These are phyloP conservation scores for Candida silvatica DNA, from an alignment of 805 yeast species.

Conservation along the genomic window DNA sequence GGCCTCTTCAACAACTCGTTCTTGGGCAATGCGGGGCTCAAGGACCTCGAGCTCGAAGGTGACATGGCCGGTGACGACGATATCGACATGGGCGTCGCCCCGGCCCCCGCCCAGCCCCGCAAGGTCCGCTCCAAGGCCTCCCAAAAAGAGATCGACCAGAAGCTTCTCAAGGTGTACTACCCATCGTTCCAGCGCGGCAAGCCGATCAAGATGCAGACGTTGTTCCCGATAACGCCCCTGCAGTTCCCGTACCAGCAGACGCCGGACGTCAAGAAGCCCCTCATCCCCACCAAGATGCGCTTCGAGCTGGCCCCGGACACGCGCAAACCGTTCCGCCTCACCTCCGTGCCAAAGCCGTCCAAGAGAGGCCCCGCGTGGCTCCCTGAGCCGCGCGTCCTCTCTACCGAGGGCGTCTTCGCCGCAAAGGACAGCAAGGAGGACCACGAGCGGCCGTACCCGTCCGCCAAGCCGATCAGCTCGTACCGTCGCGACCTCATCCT, in stretches of 20 bases:
- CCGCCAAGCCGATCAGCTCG: slow-evolving; percentile 22
- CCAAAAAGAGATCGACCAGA: slow-evolving; percentile 25
- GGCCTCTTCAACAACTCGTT: slow-evolving; percentile 26
- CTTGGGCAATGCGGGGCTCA: slow-evolving; percentile 21
- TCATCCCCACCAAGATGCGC: slow-evolving; percentile 49
- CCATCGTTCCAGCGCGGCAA: slow-evolving; percentile 53
- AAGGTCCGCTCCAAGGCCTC: slow-evolving; percentile 18
- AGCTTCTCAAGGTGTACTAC: slow-evolving; percentile 38
- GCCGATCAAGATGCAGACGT: slow-evolving; percentile 53
- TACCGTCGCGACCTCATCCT: slow-evolving; percentile 49
- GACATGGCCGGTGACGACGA: slow-evolving; percentile 16
- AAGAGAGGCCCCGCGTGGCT: slow-evolving; percentile 5
- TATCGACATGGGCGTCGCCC: slow-evolving; percentile 22
- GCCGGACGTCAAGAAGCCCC: slow-evolving; percentile 30
- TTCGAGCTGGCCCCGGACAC: slow-evolving; percentile 62
- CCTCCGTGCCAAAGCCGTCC: slow-evolving; percentile 4
- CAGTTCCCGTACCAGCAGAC: slow-evolving; percentile 48
- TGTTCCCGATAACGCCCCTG: slow-evolving; percentile 53
- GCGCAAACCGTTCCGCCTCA: slow-evolving; percentile 37
- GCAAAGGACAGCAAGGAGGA: slow-evolving; percentile 8
- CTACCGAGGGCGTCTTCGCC: slow-evolving; percentile 19
- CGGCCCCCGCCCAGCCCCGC: slow-evolving; percentile 8
- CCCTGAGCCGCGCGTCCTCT: slow-evolving; percentile 17
- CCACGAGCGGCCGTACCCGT: neutral
- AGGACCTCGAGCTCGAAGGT: slow-evolving; percentile 24